A percentile compares a stretch with the other conserved stretches of the same genome.
These are phyloP conservation scores for Phaeotremella skinneri DNA, from an alignment of 768 basidiomycete species.

Conservation along the genomic window DNA sequence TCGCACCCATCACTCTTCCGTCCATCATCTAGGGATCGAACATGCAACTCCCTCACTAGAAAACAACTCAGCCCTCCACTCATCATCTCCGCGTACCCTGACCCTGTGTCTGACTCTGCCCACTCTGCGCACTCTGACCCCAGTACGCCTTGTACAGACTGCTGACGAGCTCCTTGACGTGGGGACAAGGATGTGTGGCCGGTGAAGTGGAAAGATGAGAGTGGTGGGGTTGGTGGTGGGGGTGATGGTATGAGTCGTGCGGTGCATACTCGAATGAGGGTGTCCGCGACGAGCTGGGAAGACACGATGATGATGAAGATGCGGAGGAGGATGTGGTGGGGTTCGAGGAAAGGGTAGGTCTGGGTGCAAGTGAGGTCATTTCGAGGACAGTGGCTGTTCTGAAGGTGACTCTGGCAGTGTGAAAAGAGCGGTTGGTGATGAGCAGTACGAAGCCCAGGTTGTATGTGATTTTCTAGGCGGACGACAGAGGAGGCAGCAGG, in stretches of 20 bases:
- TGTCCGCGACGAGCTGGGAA: constrained; percentile 13
- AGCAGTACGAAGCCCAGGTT: too few relatives aligned
- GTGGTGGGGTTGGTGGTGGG: constrained; percentile 1
- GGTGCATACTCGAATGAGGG: constrained; percentile 8
- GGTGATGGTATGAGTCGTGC: constrained; percentile 1
- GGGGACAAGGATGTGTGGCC: constrained; percentile 38
- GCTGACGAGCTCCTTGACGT: constrained; percentile 30
- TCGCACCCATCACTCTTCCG: neutral
- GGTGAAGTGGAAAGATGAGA: constrained; percentile 2
- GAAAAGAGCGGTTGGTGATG: neutral
- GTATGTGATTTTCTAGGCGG: too few relatives aligned
- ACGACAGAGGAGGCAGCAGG: too few relatives aligned
- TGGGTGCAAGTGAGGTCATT: constrained; percentile 10
- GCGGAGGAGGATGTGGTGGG: constrained; percentile 8
- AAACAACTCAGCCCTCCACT: too few relatives aligned
- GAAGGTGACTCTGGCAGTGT: constrained; percentile 12
- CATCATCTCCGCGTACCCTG: neutral
- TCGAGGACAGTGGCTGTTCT: constrained; percentile 7
- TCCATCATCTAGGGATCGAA: constrained; percentile 6
- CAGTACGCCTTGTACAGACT: constrained; percentile 20
- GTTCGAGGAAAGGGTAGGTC: constrained; percentile 5
- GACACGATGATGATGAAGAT: constrained; percentile 5
- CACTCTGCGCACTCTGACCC: neutral
- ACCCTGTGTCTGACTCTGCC: neutral
- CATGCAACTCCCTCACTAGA: neutral